Evolutionary conservation across 73 alveolate genomes (phyloP).

Genomic region (Halteria grandinella): DNA sequence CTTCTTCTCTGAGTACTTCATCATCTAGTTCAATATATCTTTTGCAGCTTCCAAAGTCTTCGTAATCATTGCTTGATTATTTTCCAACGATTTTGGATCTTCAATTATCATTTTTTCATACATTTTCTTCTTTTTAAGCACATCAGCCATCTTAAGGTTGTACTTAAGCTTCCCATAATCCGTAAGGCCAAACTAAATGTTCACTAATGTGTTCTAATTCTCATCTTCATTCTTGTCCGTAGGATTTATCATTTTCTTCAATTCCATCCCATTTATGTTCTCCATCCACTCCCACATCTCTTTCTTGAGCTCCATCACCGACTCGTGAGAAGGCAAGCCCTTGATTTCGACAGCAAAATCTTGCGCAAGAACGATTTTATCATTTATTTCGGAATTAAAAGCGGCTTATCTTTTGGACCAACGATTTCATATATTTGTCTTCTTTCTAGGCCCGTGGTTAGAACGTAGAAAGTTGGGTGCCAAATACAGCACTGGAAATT

Average conservation of each 20-base stretch:
- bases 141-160: slow-evolving; percentile 20
- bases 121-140: slow-evolving; percentile 18
- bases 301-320: slow-evolving; percentile 24
- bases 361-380: slow-evolving; percentile 13
- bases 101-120: slow-evolving; percentile 4
- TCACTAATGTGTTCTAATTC: slow-evolving; percentile 11
- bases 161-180: slow-evolving; percentile 31
- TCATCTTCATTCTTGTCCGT: not conserved
- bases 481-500: too few species aligned
- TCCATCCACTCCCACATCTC: slow-evolving; percentile 47
- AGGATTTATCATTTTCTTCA: not conserved
- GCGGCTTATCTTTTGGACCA: too few species aligned
- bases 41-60: not conserved
- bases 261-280: not conserved
- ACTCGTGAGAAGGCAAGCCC: slow-evolving; percentile 44
- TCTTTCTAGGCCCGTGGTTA: too few species aligned
- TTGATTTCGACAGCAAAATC: slow-evolving; percentile 52
- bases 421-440: too few species aligned
- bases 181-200: slow-evolving; percentile 34
- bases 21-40: slow-evolving; percentile 28
- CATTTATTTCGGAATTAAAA: slow-evolving; percentile 57
- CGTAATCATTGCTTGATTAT: not conserved
- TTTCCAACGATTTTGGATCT: slow-evolving; percentile 12
- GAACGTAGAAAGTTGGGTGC: too few species aligned
- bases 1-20: slow-evolving; percentile 24